Evolutionary conservation across 768 basidiomycete genomes (phyloP).

Genomic region (Lepiota venenata): DNA sequence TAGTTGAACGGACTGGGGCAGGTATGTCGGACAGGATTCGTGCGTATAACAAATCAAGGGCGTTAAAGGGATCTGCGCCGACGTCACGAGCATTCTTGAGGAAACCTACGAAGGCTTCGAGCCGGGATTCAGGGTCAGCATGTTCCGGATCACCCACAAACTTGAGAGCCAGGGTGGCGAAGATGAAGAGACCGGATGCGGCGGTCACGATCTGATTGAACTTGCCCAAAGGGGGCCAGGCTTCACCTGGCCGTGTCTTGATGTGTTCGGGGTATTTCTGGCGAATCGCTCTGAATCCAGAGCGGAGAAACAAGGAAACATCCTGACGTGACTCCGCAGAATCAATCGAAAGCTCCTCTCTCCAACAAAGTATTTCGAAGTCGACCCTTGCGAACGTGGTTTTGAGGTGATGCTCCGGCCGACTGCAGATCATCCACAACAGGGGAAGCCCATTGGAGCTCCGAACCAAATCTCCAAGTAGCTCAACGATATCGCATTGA

Average conservation of each 20-base stretch:
- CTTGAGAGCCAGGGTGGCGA: neutral
- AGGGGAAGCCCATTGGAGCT: neutral
- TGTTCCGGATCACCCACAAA: neutral
- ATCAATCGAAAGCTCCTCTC: too few relatives aligned
- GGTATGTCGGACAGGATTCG: neutral
- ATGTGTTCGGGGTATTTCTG: neutral
- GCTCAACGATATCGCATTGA: too few relatives aligned
- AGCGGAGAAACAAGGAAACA: neutral
- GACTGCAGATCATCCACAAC: slow-evolving; percentile 12
- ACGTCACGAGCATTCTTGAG: neutral
- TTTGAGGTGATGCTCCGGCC: slow-evolving; percentile 9
- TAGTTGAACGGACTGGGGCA: neutral
- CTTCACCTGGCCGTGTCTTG: neutral
- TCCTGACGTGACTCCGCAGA: neutral
- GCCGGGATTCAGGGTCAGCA: neutral
- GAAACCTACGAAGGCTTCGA: neutral
- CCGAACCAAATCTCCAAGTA: too few relatives aligned
- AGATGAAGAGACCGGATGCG: slow-evolving; percentile 3
- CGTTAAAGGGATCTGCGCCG: neutral
- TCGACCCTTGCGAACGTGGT: neutral
- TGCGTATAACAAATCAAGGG: neutral
- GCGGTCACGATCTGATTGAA: neutral
- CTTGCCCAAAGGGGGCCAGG: neutral
- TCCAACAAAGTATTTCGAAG: too few relatives aligned
- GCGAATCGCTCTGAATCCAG: neutral